Evolutionary conservation across 2,329 filamentous ascomycete genomes (phyloP), one percentile per base, ranked within the genome.

Genomic region (Penicillium sp.): DNA sequence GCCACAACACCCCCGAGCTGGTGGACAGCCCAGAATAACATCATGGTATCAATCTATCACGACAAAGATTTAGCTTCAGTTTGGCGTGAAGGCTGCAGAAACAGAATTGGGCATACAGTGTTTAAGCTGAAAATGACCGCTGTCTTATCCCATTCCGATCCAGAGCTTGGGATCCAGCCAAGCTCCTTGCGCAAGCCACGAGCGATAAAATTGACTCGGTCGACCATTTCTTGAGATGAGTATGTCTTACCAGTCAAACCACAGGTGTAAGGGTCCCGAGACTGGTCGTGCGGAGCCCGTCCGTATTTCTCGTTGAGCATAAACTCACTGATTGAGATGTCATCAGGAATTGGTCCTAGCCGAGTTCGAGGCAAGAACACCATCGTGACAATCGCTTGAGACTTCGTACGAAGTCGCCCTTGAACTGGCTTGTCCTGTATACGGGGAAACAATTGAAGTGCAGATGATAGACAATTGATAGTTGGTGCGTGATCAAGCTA

Each of bases 61-160:
- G 10, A 3, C 10, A 13, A 14, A 21, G 0, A 29, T 25, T 13
- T 27, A 27, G 33, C 25, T 43, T 43, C 14, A 14, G 21, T 33
- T 27, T 29, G 6, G 10, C n/a, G 3, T 13, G 33, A 11, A 14
- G 13, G 23, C 45, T 23, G 3, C 14, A 10, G 19, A n/a, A 27
- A 19, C 13, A 25, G 1, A 2, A n/a, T 54, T 14, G 8, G 13
- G 70, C 83, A 58, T 74, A 91, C 89, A 27, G 90, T 91, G 71
- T 96, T 96, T 57, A 92, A 75, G 19, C 88, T 88, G 76, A 91
- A 96, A 29, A 93, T 78, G 4, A 81, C 88, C 48, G 91, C 79
- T 21, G 93, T 89, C 72, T 92, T 92, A 68, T 95, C 90, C 88
- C 88, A 95, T 71, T 93, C 89, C 0, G 85, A 85, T 13, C 88